Evolutionary conservation across 2,329 filamentous ascomycete genomes (phyloP), one percentile per base, ranked within the genome.

Genomic region (Pseudogymnoascus sp.): DNA sequence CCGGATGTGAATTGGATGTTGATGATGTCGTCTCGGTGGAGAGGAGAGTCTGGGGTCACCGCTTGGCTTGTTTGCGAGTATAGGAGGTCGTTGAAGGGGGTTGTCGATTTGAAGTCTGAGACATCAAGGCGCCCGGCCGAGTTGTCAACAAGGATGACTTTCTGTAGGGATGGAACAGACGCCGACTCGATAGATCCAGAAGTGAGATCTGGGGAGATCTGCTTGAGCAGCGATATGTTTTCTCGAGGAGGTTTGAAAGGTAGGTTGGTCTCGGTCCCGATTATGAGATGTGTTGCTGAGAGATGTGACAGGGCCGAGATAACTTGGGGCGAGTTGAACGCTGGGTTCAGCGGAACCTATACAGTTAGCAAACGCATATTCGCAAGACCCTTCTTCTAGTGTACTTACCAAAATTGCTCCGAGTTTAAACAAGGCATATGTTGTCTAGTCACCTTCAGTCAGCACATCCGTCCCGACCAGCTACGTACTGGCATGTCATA

Each of bases 1-100:
- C 93, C 95, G 0, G 89, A 93, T 0, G 95, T 99, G 78, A 98
- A 98, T 75, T 98, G 93, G 67, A 98, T 96, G 73, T 97, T 98
- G 68, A 96, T 88, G 2, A 89, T 86, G 60, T 98, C 93, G 65
- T 84, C 74, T 0, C 86, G 80, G 14, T 79, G 68, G 1, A 88
- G 78, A 0, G 78, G 77, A 24, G 73, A 62, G 62, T 82, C 78
- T 0, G 82, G 81, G 19, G 65, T 70, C 1, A 85, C 70, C 2
- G 72, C 16, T 0, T 70, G 64, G 1, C 68, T 62, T 1, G 75
- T 63, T 68, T 82, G 83, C 1, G 78, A 46, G 12, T 68, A 65
- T 3, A n/a, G 4, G 16, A 60, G 61, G 35, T 64, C 63, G 43
- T 56, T 78, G 74, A 10, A 72, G 69, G 61, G 75, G 73, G 59